Conservation (phyloP, 345 rosid genomes). For the Gynandropsis gynandra region DNA sequence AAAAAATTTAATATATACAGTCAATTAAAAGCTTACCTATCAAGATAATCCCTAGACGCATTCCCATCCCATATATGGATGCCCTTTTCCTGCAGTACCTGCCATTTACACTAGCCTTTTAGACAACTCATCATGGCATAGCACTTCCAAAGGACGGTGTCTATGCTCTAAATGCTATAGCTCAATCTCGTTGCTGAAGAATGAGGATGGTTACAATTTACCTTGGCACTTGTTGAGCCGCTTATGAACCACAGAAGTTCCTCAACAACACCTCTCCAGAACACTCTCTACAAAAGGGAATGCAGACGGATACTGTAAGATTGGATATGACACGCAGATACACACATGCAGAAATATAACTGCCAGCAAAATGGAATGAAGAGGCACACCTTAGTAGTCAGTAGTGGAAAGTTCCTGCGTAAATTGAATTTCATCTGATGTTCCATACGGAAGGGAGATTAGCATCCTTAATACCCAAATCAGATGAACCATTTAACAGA, state of each 20-base stretch:
- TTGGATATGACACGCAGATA: background rate
- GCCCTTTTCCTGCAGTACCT: slow-evolving; percentile 89
- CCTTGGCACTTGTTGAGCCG: slow-evolving; percentile 93
- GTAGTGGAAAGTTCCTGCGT: slow-evolving; percentile 78
- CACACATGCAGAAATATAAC: background rate
- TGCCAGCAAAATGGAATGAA: background rate
- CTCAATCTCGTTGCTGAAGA: no score
- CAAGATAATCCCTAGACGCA: slow-evolving; percentile 91
- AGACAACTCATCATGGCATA: background rate
- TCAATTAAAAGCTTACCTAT: slow-evolving; percentile 34
- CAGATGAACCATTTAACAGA: no score
- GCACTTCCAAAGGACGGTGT: no score
- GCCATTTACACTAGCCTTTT: slow-evolving; percentile 18
- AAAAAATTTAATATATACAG: background rate
- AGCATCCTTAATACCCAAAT: background rate
- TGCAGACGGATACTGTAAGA: background rate
- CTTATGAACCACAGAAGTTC: slow-evolving; percentile 95
- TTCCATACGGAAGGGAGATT: slow-evolving; percentile 2
- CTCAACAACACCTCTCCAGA: slow-evolving; percentile 93
- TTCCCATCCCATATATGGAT: slow-evolving; percentile 93
- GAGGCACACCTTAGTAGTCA: slow-evolving; percentile 71
- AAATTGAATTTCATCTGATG: slow-evolving; percentile 74
- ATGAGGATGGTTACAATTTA: no score
- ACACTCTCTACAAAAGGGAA: slow-evolving; percentile 57
- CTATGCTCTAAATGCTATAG: no score